These are phyloP conservation scores for Cytospora leucostoma DNA, from an alignment of 2,329 filamentous ascomycete species.

Conservation along the genomic window DNA sequence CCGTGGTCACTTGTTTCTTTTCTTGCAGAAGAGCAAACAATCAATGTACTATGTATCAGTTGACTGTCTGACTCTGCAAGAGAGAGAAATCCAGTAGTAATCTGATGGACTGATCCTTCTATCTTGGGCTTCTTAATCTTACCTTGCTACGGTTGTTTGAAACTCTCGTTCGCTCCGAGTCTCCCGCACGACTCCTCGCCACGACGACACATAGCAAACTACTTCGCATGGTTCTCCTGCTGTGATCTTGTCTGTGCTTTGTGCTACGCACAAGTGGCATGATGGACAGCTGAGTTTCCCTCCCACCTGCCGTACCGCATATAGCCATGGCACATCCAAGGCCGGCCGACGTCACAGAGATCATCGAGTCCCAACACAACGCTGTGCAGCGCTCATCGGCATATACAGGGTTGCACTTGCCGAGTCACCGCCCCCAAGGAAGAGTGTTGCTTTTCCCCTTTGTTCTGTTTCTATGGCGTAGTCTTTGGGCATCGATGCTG, in stretches of 20 bases:
- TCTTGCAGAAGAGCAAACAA: no score
- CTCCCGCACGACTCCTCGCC: not conserved
- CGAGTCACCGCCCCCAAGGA: slow-evolving; percentile 2
- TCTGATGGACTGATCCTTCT: no score
- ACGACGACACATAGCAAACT: not conserved
- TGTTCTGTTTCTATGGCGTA: not conserved
- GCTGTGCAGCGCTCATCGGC: not conserved
- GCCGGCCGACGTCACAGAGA: not conserved
- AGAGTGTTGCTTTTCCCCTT: no score
- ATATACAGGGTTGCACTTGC: not conserved
- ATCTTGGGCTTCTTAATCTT: no score
- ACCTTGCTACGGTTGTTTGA: no score
- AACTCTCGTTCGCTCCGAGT: not conserved
- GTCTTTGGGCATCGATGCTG: slow-evolving; percentile 6
- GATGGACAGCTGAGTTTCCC: not conserved
- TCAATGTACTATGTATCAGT: not conserved
- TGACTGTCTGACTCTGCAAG: not conserved
- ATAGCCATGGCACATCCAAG: not conserved
- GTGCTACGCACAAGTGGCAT: not conserved
- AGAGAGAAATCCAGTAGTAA: no score
- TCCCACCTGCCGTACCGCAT: not conserved
- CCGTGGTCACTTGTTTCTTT: not conserved
- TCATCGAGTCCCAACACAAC: slow-evolving; percentile 7
- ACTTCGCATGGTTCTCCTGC: not conserved
- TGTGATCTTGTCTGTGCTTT: not conserved